Conservation (phyloP, 1,139 yeast species). For the Cylindricascospora bacillispora region DNA sequence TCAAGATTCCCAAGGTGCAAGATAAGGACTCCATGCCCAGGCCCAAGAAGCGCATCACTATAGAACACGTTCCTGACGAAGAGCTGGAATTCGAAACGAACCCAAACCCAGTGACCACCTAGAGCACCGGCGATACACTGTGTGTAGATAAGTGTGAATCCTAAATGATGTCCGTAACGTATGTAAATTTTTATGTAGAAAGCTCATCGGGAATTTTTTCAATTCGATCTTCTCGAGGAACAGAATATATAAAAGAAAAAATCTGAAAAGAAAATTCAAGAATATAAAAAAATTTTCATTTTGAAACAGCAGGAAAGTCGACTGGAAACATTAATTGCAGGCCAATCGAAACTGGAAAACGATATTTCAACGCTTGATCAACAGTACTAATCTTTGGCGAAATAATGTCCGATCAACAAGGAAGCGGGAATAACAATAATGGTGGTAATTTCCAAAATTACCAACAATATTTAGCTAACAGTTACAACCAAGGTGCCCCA, state of each 20-base stretch:
- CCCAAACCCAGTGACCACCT: constrained; percentile 13
- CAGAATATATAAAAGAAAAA: no score
- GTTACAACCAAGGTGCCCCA: constrained; percentile 21
- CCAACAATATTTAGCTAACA: constrained; percentile 23
- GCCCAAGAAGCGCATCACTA: constrained; percentile 31
- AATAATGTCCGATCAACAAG: no score
- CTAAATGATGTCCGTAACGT: neutral
- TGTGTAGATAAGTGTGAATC: neutral
- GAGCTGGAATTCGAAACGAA: constrained; percentile 27
- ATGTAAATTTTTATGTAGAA: neutral
- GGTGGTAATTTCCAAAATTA: constrained; percentile 27
- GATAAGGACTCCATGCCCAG: constrained; percentile 22
- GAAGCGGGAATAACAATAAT: constrained; percentile 14
- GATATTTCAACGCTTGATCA: no score
- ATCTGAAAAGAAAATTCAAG: no score
- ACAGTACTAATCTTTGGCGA: no score
- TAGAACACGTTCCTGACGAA: constrained; percentile 32
- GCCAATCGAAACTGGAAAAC: no score
- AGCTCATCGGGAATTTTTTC: neutral
- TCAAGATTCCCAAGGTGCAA: constrained; percentile 35
- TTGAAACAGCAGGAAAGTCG: no score
- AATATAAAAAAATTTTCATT: no score
- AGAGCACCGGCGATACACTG: no score
- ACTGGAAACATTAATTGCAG: no score
- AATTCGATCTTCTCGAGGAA: no score